These are phyloP conservation scores for Diaporthe sp. DNA, from an alignment of 2,329 filamentous ascomycete species.

Conservation along the genomic window DNA sequence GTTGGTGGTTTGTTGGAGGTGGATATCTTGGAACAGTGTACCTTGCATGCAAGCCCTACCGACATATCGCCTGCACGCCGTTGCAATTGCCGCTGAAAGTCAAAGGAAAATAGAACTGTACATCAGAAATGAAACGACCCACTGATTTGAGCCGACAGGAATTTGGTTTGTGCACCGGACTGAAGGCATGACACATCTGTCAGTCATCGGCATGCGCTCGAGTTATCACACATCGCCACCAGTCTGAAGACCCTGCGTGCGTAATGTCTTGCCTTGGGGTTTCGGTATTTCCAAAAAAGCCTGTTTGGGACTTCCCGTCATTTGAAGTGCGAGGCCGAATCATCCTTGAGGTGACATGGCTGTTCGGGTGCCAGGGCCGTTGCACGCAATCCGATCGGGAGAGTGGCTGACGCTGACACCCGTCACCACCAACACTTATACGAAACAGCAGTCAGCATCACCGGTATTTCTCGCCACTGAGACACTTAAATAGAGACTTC, in stretches of 20 bases:
- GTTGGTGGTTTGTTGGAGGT: neutral
- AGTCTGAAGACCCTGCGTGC: neutral
- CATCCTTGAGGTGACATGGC: neutral
- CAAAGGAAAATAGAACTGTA: neutral
- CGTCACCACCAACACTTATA: constrained; percentile 10
- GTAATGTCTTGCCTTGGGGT: neutral
- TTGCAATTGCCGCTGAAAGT: neutral
- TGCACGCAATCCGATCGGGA: neutral
- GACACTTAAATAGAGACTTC: neutral
- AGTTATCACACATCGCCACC: neutral
- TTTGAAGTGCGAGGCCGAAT: neutral
- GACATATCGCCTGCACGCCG: neutral
- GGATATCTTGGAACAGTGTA: neutral
- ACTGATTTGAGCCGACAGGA: neutral
- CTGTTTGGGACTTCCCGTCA: neutral
- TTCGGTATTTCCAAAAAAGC: neutral
- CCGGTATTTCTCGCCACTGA: neutral
- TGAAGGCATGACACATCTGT: neutral
- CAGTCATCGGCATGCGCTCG: neutral
- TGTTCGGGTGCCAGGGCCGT: neutral
- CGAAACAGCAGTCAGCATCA: constrained; percentile 13
- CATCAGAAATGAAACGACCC: neutral
- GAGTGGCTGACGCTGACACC: constrained; percentile 16
- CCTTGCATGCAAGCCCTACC: neutral
- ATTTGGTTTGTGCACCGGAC: neutral